Conservation (phyloP, 345 rosid species). For the Hypericum androsaemum region DNA sequence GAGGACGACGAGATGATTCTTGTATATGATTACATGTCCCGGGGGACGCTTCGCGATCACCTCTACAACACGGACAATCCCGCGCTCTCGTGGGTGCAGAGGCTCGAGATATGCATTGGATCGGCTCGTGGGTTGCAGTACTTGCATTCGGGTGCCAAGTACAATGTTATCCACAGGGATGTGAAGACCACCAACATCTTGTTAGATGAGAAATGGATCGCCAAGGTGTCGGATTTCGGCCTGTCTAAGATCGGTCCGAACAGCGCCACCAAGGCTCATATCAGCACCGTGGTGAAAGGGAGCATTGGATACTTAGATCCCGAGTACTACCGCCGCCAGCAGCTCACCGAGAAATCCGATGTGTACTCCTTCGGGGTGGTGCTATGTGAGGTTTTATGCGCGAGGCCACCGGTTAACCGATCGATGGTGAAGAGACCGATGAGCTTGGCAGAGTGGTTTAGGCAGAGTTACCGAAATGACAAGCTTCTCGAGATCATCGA, state of each 20-base stretch:
- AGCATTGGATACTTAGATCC: constrained; percentile 55
- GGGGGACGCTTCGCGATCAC: constrained; percentile 24
- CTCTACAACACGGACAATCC: constrained; percentile 20
- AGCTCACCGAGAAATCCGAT: constrained; percentile 54
- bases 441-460: constrained; percentile 34
- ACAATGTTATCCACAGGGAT: constrained; percentile 40
- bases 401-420: constrained; percentile 26
- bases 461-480: constrained; percentile 18
- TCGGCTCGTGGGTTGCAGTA: constrained; percentile 36
- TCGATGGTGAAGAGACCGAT: constrained; percentile 18
- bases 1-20: constrained; percentile 38
- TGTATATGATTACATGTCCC: constrained; percentile 31
- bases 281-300: constrained; percentile 46
- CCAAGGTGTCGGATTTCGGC: constrained; percentile 54
- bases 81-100: constrained; percentile 30
- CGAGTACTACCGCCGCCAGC: constrained; percentile 43
- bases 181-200: constrained; percentile 46
- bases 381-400: constrained; percentile 43
- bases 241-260: constrained; percentile 35
- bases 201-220: constrained; percentile 41
- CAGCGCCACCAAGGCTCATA: constrained; percentile 26
- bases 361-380: constrained; percentile 66
- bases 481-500: constrained; percentile 32
- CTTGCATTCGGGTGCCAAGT: constrained; percentile 22
- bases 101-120: constrained; percentile 36